Conservation (phyloP, 2,329 filamentous ascomycete genomes). For the Hymenoscyphus fraxineus region DNA sequence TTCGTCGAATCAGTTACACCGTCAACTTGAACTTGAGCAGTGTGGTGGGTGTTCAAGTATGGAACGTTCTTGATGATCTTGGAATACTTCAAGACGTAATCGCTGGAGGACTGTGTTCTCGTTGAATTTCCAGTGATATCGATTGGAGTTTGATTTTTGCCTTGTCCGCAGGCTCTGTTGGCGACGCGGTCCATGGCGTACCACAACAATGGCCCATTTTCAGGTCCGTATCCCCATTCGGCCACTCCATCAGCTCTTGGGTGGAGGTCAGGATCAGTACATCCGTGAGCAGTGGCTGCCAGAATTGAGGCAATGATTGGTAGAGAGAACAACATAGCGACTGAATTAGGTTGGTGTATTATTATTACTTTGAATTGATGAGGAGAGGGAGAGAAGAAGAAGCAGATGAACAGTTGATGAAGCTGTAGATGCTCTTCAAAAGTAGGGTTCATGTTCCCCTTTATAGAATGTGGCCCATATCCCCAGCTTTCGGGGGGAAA, state of each 20-base stretch:
- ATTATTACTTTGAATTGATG: neutral
- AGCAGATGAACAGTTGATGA: neutral
- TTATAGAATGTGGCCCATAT: neutral
- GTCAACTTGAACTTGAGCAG: slow-evolving; percentile 8
- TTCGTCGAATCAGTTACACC: neutral
- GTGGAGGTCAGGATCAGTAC: neutral
- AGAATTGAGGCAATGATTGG: neutral
- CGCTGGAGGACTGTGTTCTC: neutral
- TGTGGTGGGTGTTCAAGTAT: slow-evolving; percentile 1
- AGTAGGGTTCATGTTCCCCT: neutral
- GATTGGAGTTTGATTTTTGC: slow-evolving; percentile 8
- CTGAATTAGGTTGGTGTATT: neutral
- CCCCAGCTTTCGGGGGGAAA: neutral
- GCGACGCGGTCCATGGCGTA: slow-evolving; percentile 7
- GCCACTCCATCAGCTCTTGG: neutral
- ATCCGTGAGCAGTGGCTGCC: slow-evolving; percentile 1
- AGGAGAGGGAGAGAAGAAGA: neutral
- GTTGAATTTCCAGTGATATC: slow-evolving; percentile 1
- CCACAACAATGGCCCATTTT: slow-evolving; percentile 5
- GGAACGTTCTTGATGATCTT: slow-evolving; percentile 3
- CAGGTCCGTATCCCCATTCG: slow-evolving; percentile 2
- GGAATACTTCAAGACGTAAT: neutral
- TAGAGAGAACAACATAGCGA: slow-evolving; percentile 2
- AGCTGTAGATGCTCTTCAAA: neutral
- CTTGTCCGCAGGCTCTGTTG: slow-evolving; percentile 8